Conservation (phyloP, 768 basidiomycete genomes). For the Mycena epipterygia region DNA sequence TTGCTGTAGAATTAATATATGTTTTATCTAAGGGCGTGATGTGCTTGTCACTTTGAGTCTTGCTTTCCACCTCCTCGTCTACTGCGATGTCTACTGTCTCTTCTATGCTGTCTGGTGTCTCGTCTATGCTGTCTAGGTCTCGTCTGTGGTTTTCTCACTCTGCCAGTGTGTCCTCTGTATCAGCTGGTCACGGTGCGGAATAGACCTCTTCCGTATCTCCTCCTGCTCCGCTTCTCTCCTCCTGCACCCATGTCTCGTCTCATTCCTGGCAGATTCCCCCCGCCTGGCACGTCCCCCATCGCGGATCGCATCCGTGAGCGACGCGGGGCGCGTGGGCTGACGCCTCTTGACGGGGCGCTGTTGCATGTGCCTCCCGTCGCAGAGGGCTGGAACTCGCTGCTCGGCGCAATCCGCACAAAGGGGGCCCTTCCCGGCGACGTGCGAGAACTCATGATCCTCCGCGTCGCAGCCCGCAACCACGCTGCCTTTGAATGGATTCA, state of each 20-base stretch:
- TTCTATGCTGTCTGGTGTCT: too few species aligned
- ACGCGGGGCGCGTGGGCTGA: slow-evolving; percentile 63
- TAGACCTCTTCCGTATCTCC: slow-evolving; percentile 14
- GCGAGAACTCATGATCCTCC: slow-evolving; percentile 66
- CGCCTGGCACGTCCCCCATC: slow-evolving; percentile 55
- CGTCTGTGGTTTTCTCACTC: too few species aligned
- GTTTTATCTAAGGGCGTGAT: slow-evolving; percentile 8
- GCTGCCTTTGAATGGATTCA: slow-evolving; percentile 71
- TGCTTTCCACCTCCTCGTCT: background rate
- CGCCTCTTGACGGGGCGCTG: slow-evolving; percentile 63
- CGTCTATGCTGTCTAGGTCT: too few species aligned
- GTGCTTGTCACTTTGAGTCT: background rate
- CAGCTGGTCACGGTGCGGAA: slow-evolving; percentile 22
- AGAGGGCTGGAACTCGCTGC: slow-evolving; percentile 63
- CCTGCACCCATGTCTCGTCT: slow-evolving; percentile 50
- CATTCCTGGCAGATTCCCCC: slow-evolving; percentile 60
- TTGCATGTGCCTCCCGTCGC: slow-evolving; percentile 64
- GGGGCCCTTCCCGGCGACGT: slow-evolving; percentile 62
- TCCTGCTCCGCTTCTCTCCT: background rate
- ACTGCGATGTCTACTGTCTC: too few species aligned
- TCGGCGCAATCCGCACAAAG: slow-evolving; percentile 63
- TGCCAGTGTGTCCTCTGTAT: too few species aligned
- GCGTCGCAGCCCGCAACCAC: slow-evolving; percentile 64
- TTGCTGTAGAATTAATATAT: slow-evolving; percentile 62
- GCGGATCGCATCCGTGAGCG: slow-evolving; percentile 65